Base-by-base conservation (phyloP, 257 asterid species). In the Anisodus tanguticus region DNA sequence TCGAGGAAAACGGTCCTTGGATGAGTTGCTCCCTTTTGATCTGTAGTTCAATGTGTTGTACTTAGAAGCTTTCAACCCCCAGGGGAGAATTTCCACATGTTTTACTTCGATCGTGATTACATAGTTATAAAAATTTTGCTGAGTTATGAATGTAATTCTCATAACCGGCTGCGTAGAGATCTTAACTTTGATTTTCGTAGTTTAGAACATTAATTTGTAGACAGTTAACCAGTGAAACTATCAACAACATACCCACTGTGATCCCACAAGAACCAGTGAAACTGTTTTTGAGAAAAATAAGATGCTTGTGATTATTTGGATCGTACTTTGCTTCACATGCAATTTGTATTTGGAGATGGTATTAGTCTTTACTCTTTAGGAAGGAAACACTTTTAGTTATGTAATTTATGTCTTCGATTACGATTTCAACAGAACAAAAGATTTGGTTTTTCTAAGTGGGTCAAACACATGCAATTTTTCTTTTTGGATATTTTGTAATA, bases 1-100 rank as follows among this genome's bases (percentile, higher is more conserved):
- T 84, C 82, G 80, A 66, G 72, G 49, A 81, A 85, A 55, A 83
- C 83, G 83, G 62, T 70, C 79, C 76, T 63, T 47, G 60, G 90
- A 87, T 68, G 62, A 83, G 85, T 62, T 76, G 82, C 82, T 31
- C 64, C 17, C 64, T n/a, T 13, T 53, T 37, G 64, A 53, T 31
- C 63, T 76, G 81, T 76, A 51, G 82, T 51, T 77, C 12, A 11
- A 74, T 51, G 41, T 53, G 31, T 74, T 45, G 62, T 22, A 11
- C 2, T 74, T 74, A 22, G 80, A 47, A 72, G 43, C 45, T 76
- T 31, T 76, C 2, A 9, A 77, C 19, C 8, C 13, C 64, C 82
- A 53, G 26, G 64, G 64, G 64, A 26, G 81, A 77, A 13, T 53
- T 3, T 26, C 22, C 64, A 15, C 82, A 76, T 51, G 22, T 76